Evolutionary conservation across 345 rosid genomes (phyloP).

Genomic region (Camelina neglecta): DNA sequence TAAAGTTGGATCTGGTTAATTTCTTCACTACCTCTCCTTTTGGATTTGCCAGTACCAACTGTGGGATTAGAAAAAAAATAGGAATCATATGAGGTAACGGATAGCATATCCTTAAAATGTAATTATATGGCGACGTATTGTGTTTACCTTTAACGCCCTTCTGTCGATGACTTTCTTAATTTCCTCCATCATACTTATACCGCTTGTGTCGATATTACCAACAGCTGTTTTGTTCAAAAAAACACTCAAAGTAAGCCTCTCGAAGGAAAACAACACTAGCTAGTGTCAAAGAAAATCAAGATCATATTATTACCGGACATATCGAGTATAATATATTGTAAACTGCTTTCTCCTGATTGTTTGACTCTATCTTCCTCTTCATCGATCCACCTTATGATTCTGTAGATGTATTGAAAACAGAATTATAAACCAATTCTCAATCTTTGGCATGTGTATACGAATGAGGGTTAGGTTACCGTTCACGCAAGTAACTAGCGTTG

Average conservation of each 20-base stretch:
- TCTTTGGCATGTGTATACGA: neutral
- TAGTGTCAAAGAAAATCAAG: slow-evolving; percentile 11
- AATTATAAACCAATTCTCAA: neutral
- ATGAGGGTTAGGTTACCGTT: slow-evolving; percentile 55
- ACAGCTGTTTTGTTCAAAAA: slow-evolving; percentile 54
- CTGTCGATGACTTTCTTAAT: slow-evolving; percentile 60
- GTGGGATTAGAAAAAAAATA: neutral
- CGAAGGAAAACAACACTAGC: neutral
- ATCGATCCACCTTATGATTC: slow-evolving; percentile 86
- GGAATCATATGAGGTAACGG: neutral
- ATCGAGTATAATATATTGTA: slow-evolving; percentile 79
- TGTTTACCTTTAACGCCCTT: slow-evolving; percentile 71
- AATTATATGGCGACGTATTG: neutral
- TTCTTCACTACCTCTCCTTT: slow-evolving; percentile 50
- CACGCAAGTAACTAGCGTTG: slow-evolving; percentile 90
- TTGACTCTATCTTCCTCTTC: slow-evolving; percentile 80
- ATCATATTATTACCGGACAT: slow-evolving; percentile 59
- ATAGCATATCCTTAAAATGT: neutral
- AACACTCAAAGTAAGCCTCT: slow-evolving; percentile 18
- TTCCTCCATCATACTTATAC: slow-evolving; percentile 92
- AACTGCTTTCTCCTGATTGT: slow-evolving; percentile 58
- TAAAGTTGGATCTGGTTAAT: slow-evolving; percentile 41
- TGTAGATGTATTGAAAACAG: slow-evolving; percentile 27
- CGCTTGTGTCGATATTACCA: slow-evolving; percentile 93
- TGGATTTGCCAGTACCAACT: slow-evolving; percentile 48